Percentiles rank a stretch among this genome's conserved stretches.
These are phyloP conservation scores for Leucocoprinus leucothites DNA, from an alignment of 768 basidiomycete species.

Conservation along the genomic window DNA sequence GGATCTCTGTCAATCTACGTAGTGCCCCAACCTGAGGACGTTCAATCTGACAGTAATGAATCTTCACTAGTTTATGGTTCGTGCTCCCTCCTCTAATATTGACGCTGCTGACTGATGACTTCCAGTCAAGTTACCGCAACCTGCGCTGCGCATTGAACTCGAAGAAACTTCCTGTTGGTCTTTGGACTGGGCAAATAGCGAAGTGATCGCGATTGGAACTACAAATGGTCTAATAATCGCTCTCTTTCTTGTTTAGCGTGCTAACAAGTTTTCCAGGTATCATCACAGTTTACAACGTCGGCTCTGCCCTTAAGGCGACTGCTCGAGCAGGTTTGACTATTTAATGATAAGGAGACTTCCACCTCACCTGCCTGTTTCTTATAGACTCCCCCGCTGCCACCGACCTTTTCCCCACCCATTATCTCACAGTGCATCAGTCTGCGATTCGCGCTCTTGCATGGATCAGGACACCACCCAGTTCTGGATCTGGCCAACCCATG, in stretches of 20 bases:
- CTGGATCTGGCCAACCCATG: slow-evolving; percentile 41
- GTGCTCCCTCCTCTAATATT: slow-evolving; percentile 16
- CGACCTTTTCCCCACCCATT: slow-evolving; percentile 65
- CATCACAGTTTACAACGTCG: slow-evolving; percentile 58
- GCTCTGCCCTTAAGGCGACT: slow-evolving; percentile 33
- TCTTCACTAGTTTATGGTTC: slow-evolving; percentile 47
- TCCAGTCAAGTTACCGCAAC: slow-evolving; percentile 57
- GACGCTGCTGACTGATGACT: background rate
- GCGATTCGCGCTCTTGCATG: slow-evolving; percentile 75
- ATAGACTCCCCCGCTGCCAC: slow-evolving; percentile 27
- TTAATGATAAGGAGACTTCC: background rate
- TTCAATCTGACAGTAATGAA: slow-evolving; percentile 29
- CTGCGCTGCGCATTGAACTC: slow-evolving; percentile 68
- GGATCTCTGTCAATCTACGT: slow-evolving; percentile 78
- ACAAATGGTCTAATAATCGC: slow-evolving; percentile 64
- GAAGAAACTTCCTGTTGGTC: slow-evolving; percentile 76
- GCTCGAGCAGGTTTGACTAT: slow-evolving; percentile 26
- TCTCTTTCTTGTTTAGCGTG: background rate
- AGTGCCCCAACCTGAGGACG: slow-evolving; percentile 73
- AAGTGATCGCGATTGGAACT: slow-evolving; percentile 76
- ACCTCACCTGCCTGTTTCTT: background rate
- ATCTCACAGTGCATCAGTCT: slow-evolving; percentile 72
- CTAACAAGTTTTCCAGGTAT: slow-evolving; percentile 32
- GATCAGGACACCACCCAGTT: slow-evolving; percentile 63
- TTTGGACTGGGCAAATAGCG: slow-evolving; percentile 90